These are phyloP conservation scores for Colletotrichum sp. DNA, from an alignment of 2,329 filamentous ascomycete species.

Conservation along the genomic window DNA sequence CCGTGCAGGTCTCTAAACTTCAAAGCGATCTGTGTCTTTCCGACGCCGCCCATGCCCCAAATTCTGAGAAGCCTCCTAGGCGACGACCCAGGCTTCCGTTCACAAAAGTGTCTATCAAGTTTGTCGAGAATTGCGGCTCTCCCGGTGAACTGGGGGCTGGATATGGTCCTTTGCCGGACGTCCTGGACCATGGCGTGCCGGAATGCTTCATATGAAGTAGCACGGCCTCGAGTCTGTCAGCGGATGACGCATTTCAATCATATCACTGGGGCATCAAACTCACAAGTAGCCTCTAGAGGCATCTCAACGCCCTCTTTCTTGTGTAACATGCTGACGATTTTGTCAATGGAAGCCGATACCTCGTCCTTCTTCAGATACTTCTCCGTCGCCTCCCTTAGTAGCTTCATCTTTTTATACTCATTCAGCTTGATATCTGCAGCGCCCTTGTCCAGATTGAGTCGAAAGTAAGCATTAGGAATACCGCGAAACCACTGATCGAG, in stretches of 20 bases:
- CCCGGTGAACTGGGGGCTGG: conserved; percentile 25
- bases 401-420: conserved; percentile 28
- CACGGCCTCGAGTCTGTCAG: background rate
- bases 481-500: conserved; percentile 17
- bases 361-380: conserved; percentile 23
- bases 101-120: conserved; percentile 21
- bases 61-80: conserved; percentile 27
- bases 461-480: conserved; percentile 28
- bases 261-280: background rate
- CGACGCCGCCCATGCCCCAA: conserved; percentile 31
- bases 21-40: conserved; percentile 35
- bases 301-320: conserved; percentile 14
- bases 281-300: conserved; percentile 25
- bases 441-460: conserved; percentile 29
- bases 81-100: background rate
- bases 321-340: conserved; percentile 23
- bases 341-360: conserved; percentile 21
- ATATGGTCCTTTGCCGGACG: background rate
- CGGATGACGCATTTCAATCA: background rate
- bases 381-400: conserved; percentile 26
- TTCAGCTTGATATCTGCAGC: conserved; percentile 26
- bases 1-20: conserved; percentile 26
- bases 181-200: background rate
- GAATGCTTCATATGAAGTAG: conserved; percentile 1
- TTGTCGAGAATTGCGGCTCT: conserved; percentile 25